Evolutionary conservation across 345 rosid species (phyloP).

Genomic region (Salix arbutifolia): DNA sequence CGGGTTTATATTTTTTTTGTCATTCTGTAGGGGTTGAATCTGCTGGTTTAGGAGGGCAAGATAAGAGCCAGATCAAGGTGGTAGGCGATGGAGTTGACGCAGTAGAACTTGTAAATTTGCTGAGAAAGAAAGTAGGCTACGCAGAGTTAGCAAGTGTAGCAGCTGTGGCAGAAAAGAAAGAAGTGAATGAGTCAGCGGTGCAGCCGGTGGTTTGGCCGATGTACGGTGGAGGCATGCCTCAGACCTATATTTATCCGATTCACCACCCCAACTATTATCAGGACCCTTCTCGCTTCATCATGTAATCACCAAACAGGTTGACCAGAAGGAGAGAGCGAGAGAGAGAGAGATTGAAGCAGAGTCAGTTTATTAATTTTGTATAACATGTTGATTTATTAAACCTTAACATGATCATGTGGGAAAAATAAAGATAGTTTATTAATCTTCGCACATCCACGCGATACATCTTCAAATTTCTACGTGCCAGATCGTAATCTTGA

Average conservation of each 20-base stretch:
- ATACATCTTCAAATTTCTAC: too few relatives aligned
- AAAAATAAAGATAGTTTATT: too few relatives aligned
- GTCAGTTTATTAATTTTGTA: too few relatives aligned
- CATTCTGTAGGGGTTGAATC: neutral
- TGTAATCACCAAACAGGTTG: neutral
- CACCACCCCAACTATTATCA: too few relatives aligned
- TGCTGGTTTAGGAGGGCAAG: neutral
- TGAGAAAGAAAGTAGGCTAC: slow-evolving; percentile 3
- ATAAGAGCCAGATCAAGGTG: slow-evolving; percentile 15
- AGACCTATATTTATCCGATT: too few relatives aligned
- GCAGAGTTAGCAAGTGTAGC: slow-evolving; percentile 11
- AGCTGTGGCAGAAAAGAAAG: neutral
- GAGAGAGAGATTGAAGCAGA: too few relatives aligned
- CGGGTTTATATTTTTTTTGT: neutral
- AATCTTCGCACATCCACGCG: too few relatives aligned
- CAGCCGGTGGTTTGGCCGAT: neutral
- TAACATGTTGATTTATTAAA: too few relatives aligned
- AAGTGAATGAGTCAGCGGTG: neutral
- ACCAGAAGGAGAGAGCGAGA: too few relatives aligned
- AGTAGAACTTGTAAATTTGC: neutral
- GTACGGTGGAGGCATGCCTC: neutral
- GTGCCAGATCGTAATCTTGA: too few relatives aligned
- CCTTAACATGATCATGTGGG: too few relatives aligned
- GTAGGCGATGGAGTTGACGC: slow-evolving; percentile 12
- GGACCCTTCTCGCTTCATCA: neutral